Percentiles rank a stretch among this genome's conserved stretches.
Conservation (phyloP, 1,284 basidiomycete species). For the Ustilago cynodontis region DNA sequence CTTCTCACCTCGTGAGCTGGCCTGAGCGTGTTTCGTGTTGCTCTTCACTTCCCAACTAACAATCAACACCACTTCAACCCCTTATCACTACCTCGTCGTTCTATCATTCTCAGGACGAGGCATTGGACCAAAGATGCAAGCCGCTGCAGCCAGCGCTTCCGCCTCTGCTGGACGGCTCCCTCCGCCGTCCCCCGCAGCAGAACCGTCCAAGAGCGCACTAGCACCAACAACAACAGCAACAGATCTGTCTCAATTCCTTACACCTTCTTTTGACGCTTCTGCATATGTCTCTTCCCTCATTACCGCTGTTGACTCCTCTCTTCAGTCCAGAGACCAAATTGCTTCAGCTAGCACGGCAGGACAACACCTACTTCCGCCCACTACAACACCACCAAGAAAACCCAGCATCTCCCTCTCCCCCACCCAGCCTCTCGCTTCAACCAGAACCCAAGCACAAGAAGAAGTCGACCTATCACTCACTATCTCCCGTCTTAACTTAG, state of each 20-base stretch:
- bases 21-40: conserved; percentile 23
- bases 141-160: neutral
- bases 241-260: conserved; percentile 36
- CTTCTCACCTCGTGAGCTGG: conserved; percentile 13
- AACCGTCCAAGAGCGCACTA: neutral
- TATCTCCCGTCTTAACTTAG: conserved; percentile 51
- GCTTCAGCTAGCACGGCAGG: neutral
- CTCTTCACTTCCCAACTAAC: conserved; percentile 4
- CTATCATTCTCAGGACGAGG: neutral
- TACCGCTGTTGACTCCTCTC: conserved; percentile 6
- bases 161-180: neutral
- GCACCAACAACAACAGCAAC: conserved; percentile 1
- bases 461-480: conserved; percentile 51
- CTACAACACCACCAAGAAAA: neutral
- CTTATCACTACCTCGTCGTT: neutral
- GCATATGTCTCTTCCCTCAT: conserved; percentile 25
- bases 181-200: neutral
- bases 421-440: neutral
- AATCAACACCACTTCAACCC: conserved; percentile 7
- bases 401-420: conserved; percentile 17
- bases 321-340: neutral
- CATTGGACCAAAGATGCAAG: neutral
- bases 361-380: neutral
- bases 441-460: conserved; percentile 24
- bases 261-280: conserved; percentile 37